phyloP scores from a whole-genome alignment of 768 basidiomycete species.

The Termitomyces sp. region DNA sequence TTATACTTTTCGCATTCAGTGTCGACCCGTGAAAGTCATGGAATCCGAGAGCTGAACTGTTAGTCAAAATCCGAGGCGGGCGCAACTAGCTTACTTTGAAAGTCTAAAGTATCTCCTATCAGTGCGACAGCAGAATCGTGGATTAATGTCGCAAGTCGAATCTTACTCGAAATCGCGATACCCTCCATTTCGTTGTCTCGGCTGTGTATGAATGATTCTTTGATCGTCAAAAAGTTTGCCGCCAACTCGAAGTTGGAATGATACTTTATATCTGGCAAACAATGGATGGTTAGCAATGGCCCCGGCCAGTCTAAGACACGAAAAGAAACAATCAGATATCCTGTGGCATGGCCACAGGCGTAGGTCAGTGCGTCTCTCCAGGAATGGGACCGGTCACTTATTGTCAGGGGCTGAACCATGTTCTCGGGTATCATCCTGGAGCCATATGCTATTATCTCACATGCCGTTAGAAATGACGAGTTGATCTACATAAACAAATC shows the following conservation, averaged over 20 bases:
- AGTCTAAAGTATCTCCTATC: conserved; percentile 38
- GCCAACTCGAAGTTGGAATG: neutral
- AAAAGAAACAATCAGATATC: neutral
- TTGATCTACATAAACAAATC: conserved; percentile 18
- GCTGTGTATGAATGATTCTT: neutral
- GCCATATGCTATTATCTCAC: neutral
- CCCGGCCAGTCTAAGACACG: neutral
- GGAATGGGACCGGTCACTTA: conserved; percentile 5
- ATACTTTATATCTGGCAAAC: neutral
- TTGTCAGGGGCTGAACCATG: neutral
- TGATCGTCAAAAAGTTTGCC: neutral
- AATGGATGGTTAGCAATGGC: conserved; percentile 5
- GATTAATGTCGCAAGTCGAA: conserved; percentile 12
- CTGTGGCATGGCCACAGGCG: neutral
- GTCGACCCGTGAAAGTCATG: conserved; percentile 24
- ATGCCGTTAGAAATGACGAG: conserved; percentile 19
- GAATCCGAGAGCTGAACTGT: conserved; percentile 16
- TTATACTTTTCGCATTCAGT: conserved; percentile 16
- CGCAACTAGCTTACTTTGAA: conserved; percentile 30
- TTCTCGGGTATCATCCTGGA: conserved; percentile 11
- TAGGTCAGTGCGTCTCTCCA: neutral
- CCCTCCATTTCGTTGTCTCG: neutral
- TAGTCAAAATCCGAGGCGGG: neutral
- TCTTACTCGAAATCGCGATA: neutral
- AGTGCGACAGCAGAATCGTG: conserved; percentile 25